Base-by-base conservation (phyloP, 78 protist genomes). In the Dictyostelium purpureum region DNA sequence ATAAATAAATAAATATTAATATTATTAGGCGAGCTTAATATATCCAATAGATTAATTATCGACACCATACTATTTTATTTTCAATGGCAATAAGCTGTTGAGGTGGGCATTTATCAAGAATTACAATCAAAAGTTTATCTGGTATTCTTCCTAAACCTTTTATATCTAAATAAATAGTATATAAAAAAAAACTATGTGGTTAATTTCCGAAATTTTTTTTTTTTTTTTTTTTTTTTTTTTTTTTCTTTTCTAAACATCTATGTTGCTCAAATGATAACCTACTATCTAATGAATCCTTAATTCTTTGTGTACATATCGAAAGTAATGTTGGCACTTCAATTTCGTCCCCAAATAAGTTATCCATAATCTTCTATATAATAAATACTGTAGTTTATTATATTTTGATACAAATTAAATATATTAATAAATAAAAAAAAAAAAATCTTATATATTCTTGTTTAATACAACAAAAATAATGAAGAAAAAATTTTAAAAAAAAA, bases 301-400 rank as follows among this genome's bases (percentile, higher is more conserved):
- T 74, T n/a, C 19, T 38, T 21, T 74, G 24, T 31, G 52, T 49
- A 51, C 80, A 74, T 33, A 74, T 2, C 19, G 24, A 38, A 18
- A 74, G 18, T 33, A 74, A 33, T 19, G 7, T n/a, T 31, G 80
- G 80, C 7, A 74, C 65, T 74, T 74, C 80, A 1, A 49, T 11
- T 51, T 26, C 37, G 51, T 74, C 65, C 21, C 78, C 78, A 71
- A 71, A 71, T 43, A 71, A 5, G 43, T 71, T 71, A 9, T 71
- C 78, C 57, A 43, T 71, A 54, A 71, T 71, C 11, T 43, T 54
- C 5, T 21, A 14, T 21, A 21, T n/a, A 12, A 2, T 16, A 18
- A 56, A 24, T 56, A 24, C 7, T 24, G 19, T 7, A 56, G 19
- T 24, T 19, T 24, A 56, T 16, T 56, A 56, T n/a, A n/a, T n/a